Conservation (phyloP, 306 rosid genomes). For the Gillenia trifoliata region DNA sequence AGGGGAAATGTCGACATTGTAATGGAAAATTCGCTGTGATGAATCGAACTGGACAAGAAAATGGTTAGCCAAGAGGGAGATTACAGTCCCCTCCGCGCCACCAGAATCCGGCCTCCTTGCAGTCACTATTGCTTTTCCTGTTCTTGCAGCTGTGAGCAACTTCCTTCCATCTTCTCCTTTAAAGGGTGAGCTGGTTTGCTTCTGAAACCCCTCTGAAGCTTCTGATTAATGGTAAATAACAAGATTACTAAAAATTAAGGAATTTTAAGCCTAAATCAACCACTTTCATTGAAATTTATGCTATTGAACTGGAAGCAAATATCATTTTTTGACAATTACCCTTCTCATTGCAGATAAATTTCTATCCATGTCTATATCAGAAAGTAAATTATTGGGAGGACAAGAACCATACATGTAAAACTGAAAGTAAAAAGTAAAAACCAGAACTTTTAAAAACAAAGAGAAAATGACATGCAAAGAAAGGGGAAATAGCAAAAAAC, state of each 20-base stretch:
- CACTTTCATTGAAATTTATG: neutral
- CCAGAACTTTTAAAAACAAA: neutral
- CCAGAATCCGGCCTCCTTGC: constrained; percentile 93
- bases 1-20: constrained; percentile 93
- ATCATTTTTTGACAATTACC: neutral
- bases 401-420: neutral
- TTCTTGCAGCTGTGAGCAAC: constrained; percentile 29
- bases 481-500: constrained; percentile 11
- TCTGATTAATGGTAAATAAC: constrained; percentile 26
- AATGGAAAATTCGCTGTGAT: constrained; percentile 66
- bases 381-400: neutral
- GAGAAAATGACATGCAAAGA: constrained; percentile 15
- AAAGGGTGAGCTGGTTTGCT: constrained; percentile 35
- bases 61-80: constrained; percentile 88
- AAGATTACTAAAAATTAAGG: constrained; percentile 14
- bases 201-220: constrained; percentile 46
- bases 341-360: neutral
- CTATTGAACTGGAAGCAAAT: neutral
- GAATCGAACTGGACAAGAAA: constrained; percentile 77
- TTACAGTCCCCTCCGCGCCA: constrained; percentile 79
- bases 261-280: neutral
- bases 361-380: neutral
- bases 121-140: constrained; percentile 51
- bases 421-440: neutral
- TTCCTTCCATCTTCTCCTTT: constrained; percentile 48